Evolutionary conservation across 164 flowering plant species (phyloP).

Genomic region (Dillenia suffruticosa): DNA sequence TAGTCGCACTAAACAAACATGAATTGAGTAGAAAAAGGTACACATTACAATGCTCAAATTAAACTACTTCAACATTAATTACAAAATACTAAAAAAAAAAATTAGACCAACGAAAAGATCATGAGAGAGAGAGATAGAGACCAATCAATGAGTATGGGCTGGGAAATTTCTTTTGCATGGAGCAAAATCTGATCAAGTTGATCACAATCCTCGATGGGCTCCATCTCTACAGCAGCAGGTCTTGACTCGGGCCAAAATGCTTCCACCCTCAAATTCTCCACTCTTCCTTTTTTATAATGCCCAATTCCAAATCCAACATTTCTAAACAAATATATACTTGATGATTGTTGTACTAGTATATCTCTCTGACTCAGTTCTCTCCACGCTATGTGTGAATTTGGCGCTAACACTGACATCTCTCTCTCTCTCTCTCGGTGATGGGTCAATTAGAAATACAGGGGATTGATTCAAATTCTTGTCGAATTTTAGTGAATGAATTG

Average conservation of each 20-base stretch:
- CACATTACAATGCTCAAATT: not conserved
- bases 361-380: constrained; percentile 35
- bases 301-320: constrained; percentile 10
- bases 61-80: too few species aligned
- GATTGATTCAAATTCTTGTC: too few species aligned
- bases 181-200: constrained; percentile 63
- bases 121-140: constrained; percentile 13
- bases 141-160: constrained; percentile 85
- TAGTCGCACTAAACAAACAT: not conserved
- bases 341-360: constrained; percentile 18
- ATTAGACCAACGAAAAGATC: not conserved
- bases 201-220: constrained; percentile 51
- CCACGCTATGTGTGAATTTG: constrained; percentile 50
- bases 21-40: not conserved
- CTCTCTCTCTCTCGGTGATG: not conserved
- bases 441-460: too few species aligned
- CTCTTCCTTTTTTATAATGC: constrained; percentile 16
- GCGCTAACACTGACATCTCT: constrained; percentile 55
- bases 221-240: constrained; percentile 64
- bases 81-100: not conserved
- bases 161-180: constrained; percentile 48
- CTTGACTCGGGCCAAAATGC: constrained; percentile 59
- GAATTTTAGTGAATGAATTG: too few species aligned
- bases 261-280: constrained; percentile 24
- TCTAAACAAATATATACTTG: constrained; percentile 18